Percentiles rank a stretch among this genome's conserved stretches.
These are phyloP conservation scores for Phylloporus sp. DNA, from an alignment of 768 basidiomycete species.

Conservation along the genomic window DNA sequence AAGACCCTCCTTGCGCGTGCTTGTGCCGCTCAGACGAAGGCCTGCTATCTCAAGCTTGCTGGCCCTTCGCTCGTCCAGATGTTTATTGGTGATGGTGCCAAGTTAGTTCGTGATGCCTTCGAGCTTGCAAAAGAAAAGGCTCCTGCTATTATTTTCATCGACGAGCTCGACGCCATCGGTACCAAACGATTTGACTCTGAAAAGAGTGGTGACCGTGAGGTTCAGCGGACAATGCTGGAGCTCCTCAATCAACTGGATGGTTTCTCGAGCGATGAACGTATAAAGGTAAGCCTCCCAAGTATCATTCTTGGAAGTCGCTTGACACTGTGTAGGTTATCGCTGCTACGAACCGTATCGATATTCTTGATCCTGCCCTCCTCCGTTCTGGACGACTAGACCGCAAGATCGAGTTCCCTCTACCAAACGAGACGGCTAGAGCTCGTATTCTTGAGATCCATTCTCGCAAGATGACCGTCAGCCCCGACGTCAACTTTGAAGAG, in stretches of 20 bases:
- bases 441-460: slow-evolving; percentile 96
- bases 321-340: slow-evolving; percentile 76
- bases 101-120: slow-evolving; percentile 97
- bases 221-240: slow-evolving; percentile 99
- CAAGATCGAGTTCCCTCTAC: slow-evolving; percentile 98
- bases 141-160: slow-evolving; percentile 98
- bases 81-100: slow-evolving; percentile 99
- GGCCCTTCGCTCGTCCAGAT: slow-evolving; percentile 98
- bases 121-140: slow-evolving; percentile 98
- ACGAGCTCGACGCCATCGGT: slow-evolving; percentile 97
- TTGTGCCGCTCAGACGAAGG: slow-evolving; percentile 96
- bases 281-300: slow-evolving; percentile 61
- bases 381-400: slow-evolving; percentile 96
- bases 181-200: slow-evolving; percentile 99
- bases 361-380: slow-evolving; percentile 95
- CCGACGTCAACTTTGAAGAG: slow-evolving; percentile 95
- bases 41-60: slow-evolving; percentile 96
- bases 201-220: slow-evolving; percentile 98
- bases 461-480: slow-evolving; percentile 86
- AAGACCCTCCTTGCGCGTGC: slow-evolving; percentile 97
- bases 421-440: slow-evolving; percentile 94
- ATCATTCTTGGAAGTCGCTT: background rate
- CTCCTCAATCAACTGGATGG: slow-evolving; percentile 97
- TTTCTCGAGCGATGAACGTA: slow-evolving; percentile 93
- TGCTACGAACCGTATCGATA: slow-evolving; percentile 98